Conservation (phyloP, 2,329 filamentous ascomycete genomes). For the Penicillium sp. region DNA sequence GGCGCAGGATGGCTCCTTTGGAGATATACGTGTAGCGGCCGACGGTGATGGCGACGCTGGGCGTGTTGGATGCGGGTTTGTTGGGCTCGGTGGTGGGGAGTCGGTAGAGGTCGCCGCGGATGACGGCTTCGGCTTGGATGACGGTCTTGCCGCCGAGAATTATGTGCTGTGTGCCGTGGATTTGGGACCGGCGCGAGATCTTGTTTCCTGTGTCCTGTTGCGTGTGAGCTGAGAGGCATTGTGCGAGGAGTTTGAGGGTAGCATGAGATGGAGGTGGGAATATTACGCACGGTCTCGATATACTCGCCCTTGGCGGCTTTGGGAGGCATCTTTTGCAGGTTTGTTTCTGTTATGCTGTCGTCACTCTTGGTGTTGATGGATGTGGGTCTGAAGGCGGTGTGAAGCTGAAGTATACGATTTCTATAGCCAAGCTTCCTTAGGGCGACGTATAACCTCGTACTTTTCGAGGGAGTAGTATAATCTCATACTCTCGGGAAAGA, state of each 20-base stretch:
- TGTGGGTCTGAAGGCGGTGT: conserved; percentile 8
- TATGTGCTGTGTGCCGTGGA: conserved; percentile 95
- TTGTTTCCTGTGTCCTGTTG: conserved; percentile 93
- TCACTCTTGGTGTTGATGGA: conserved; percentile 3
- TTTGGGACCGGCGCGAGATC: conserved; percentile 83
- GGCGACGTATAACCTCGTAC: too few species aligned
- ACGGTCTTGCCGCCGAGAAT: conserved; percentile 94
- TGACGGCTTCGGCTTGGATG: conserved; percentile 90
- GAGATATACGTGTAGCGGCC: conserved; percentile 89
- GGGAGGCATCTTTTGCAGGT: conserved; percentile 59
- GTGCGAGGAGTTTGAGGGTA: background rate
- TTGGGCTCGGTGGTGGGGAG: conserved; percentile 34
- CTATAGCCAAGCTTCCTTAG: background rate
- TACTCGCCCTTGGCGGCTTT: conserved; percentile 83
- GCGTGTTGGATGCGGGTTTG: conserved; percentile 30
- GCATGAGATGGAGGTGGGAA: background rate
- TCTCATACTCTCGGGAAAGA: too few species aligned
- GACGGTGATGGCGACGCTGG: conserved; percentile 64
- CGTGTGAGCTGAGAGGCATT: conserved; percentile 1
- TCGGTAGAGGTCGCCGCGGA: conserved; percentile 78
- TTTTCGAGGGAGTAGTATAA: too few species aligned
- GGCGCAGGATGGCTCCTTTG: conserved; percentile 69
- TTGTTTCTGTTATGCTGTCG: conserved; percentile 1
- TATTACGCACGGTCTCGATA: conserved; percentile 75
- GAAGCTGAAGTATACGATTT: background rate